These are phyloP conservation scores for Xerocomus spinulosus DNA, from an alignment of 768 basidiomycete genomes.

Conservation along the genomic window DNA sequence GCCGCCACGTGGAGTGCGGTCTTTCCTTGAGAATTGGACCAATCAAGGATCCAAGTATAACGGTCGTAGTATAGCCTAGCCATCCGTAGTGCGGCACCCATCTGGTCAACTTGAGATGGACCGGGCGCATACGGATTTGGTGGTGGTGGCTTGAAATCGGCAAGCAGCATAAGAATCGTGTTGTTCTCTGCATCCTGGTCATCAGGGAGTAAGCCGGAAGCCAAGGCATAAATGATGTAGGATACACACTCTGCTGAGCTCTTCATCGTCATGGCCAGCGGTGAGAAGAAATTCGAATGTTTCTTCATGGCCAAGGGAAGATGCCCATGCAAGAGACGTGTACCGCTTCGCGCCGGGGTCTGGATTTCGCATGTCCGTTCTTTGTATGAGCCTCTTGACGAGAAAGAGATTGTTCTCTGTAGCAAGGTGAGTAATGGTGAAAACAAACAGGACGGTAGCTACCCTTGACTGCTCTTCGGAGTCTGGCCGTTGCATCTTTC, in stretches of 20 bases:
- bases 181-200: conserved; percentile 85
- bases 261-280: conserved; percentile 89
- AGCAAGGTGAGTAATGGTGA: conserved; percentile 14
- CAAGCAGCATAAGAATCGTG: conserved; percentile 90
- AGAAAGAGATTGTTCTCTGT: conserved; percentile 93
- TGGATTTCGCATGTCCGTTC: conserved; percentile 88
- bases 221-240: conserved; percentile 1
- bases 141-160: conserved; percentile 62
- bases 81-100: conserved; percentile 79
- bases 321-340: conserved; percentile 91
- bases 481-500: conserved; percentile 70
- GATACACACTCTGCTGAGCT: conserved; percentile 75
- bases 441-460: conserved; percentile 5
- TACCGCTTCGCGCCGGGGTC: conserved; percentile 71
- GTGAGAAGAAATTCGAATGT: conserved; percentile 88
- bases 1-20: conserved; percentile 88
- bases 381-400: conserved; percentile 80
- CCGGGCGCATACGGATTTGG: conserved; percentile 44
- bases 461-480: conserved; percentile 82
- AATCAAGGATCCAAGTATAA: conserved; percentile 83
- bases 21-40: conserved; percentile 87
- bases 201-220: conserved; percentile 16
- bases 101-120: conserved; percentile 53
- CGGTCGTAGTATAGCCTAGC: conserved; percentile 82
- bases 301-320: conserved; percentile 82